Percentiles rank a stretch among this genome's conserved stretches.
These are phyloP conservation scores for Xanthoconium stramineum DNA, from an alignment of 768 basidiomycete species.

Conservation along the genomic window DNA sequence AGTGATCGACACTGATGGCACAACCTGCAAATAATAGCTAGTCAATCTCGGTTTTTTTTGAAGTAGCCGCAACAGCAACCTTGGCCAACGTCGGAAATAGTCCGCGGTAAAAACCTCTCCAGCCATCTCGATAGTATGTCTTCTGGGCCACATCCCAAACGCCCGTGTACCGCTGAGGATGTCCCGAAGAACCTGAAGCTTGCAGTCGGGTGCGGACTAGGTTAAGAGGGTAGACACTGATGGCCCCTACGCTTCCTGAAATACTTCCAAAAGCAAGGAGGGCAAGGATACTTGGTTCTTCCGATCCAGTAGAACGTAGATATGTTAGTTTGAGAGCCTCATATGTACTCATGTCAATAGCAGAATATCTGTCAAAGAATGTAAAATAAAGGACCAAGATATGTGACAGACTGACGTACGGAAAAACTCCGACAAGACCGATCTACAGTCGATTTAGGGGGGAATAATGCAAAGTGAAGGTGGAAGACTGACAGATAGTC, in stretches of 20 bases:
- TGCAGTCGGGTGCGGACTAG: constrained; percentile 93
- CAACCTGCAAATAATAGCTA: constrained; percentile 52
- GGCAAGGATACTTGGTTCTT: constrained; percentile 87
- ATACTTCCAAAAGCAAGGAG: constrained; percentile 88
- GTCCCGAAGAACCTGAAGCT: constrained; percentile 93
- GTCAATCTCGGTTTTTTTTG: background rate
- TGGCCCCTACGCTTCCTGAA: constrained; percentile 91
- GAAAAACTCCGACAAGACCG: constrained; percentile 94
- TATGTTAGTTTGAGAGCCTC: constrained; percentile 94
- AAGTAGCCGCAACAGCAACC: constrained; percentile 37
- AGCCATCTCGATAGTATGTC: constrained; percentile 83
- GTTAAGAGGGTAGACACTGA: constrained; percentile 89
- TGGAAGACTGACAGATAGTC: constrained; percentile 70
- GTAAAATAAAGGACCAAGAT: constrained; percentile 1
- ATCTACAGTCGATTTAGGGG: constrained; percentile 50
- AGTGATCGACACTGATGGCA: constrained; percentile 95
- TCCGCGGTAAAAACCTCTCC: constrained; percentile 93
- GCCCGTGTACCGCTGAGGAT: constrained; percentile 89
- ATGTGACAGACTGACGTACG: constrained; percentile 45
- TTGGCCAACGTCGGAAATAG: constrained; percentile 91
- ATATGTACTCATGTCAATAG: constrained; percentile 97
- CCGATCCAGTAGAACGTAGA: constrained; percentile 76
- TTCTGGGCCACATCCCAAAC: constrained; percentile 78
- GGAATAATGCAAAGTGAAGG: constrained; percentile 6
- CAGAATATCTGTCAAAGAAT: constrained; percentile 59